These are phyloP conservation scores for Moesziomyces globuligerus DNA, from an alignment of 1,284 basidiomycete genomes.

Conservation along the genomic window DNA sequence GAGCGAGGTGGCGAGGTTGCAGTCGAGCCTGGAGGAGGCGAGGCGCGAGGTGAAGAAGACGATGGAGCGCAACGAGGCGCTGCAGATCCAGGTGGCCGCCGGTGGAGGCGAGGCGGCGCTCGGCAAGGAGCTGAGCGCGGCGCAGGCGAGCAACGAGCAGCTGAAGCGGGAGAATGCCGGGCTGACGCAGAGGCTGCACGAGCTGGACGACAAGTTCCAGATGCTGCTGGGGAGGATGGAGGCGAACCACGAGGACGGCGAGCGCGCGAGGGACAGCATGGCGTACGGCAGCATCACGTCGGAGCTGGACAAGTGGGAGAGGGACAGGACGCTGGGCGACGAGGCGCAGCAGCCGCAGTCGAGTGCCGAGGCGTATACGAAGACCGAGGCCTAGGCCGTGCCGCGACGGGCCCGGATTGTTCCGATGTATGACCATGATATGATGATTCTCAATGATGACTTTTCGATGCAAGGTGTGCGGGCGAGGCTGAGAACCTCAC, in stretches of 20 bases:
- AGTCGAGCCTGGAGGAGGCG: constrained; percentile 40
- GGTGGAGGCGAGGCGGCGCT: constrained; percentile 9
- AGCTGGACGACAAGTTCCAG: constrained; percentile 59
- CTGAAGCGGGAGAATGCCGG: constrained; percentile 51
- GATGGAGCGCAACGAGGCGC: constrained; percentile 50
- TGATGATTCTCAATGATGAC: too few relatives aligned
- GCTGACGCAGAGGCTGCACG: constrained; percentile 51
- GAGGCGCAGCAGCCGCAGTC: constrained; percentile 21
- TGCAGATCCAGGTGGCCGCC: constrained; percentile 37
- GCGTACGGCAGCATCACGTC: constrained; percentile 56
- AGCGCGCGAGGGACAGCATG: constrained; percentile 37
- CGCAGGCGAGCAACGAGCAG: constrained; percentile 53
- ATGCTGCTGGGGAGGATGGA: constrained; percentile 55
- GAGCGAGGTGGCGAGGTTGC: constrained; percentile 40
- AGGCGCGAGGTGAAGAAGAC: constrained; percentile 51
- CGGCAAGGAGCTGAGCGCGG: constrained; percentile 21
- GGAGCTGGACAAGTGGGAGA: constrained; percentile 63
- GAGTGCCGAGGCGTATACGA: constrained; percentile 34
- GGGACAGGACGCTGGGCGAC: constrained; percentile 29
- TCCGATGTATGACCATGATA: too few relatives aligned
- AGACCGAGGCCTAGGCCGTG: constrained; percentile 11
- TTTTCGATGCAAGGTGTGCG: too few relatives aligned
- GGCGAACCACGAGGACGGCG: constrained; percentile 44
- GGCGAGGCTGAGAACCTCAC: too few relatives aligned
- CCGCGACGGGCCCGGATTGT: too few relatives aligned